Base-by-base conservation (phyloP, 2,329 filamentous ascomycete genomes). In the Celoporthe dispersa region DNA sequence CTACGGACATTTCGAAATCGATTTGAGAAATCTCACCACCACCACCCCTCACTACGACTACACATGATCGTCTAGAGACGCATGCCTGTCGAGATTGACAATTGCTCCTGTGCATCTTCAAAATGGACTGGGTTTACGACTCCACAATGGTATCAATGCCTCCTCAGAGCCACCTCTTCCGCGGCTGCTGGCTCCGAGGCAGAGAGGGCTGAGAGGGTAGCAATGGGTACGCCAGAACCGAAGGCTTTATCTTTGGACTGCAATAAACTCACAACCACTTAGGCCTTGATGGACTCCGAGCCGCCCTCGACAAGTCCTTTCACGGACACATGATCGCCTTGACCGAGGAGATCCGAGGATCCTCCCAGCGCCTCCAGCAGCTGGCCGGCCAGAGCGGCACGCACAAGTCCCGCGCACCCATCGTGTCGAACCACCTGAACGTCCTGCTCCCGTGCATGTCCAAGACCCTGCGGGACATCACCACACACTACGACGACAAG, bases 121-220 rank as follows among this genome's bases (percentile, higher is more conserved):
- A 48, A 22, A 71, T 71, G 70, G 61, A 66, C 53, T 68, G 68
- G 64, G 68, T 70, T 71, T 48, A 48, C 44, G 44, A 48, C 35
- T 41, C 65, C 37, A 28, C 63, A 11, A 64, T 60, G 51, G 39
- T 51, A 55, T n/a, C 68, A 19, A 68, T 71, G 68, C 64, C 68
- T 37, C 70, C 62, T 19, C 53, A 70, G 22, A 63, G 66, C 51
- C 78, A 82, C 28, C 78, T 88, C 31, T 80, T 88, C 48, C 79
- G 81, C 69, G 85, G 86, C 44, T 90, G 87, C 75, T 87, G 82
- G 74, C 75, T 79, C n/a, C 67, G 87, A 90, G 78, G 86, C 87
- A 33, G 81, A 86, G 68, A 81, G 84, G 71, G 85, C 84, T 66
- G 84, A 87, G 65, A 73, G 81, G 16, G 83, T 87, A 57, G 81